These are phyloP conservation scores for Oenanthe sinensis DNA, from an alignment of 129 eudicot genomes.

Conservation along the genomic window DNA sequence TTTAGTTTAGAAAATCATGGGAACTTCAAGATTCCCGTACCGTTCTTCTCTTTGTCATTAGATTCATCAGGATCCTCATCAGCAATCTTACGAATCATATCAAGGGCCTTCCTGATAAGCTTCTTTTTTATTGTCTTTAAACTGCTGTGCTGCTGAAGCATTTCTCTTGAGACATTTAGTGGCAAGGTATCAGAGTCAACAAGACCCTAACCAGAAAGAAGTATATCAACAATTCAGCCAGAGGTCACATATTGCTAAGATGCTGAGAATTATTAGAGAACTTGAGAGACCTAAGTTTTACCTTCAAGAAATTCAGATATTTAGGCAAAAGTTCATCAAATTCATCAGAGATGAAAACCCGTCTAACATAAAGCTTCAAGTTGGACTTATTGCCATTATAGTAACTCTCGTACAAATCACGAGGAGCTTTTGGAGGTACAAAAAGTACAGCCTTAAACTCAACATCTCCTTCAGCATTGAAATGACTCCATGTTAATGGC, in stretches of 20 bases:
- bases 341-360: slow-evolving; percentile 95
- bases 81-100: slow-evolving; percentile 93
- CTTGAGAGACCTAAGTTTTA: slow-evolving; percentile 20
- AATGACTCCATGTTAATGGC: slow-evolving; percentile 93
- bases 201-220: slow-evolving; percentile 54
- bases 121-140: slow-evolving; percentile 96
- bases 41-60: slow-evolving; percentile 60
- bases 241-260: neutral
- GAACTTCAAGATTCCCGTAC: slow-evolving; percentile 18
- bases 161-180: slow-evolving; percentile 93
- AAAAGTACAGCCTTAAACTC: slow-evolving; percentile 97
- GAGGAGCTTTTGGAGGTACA: slow-evolving; percentile 97
- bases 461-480: slow-evolving; percentile 95
- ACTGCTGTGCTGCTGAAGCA: slow-evolving; percentile 96
- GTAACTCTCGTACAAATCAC: slow-evolving; percentile 93
- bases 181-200: slow-evolving; percentile 97
- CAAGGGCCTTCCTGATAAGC: slow-evolving; percentile 94
- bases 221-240: slow-evolving; percentile 13
- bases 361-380: slow-evolving; percentile 82
- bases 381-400: slow-evolving; percentile 77
- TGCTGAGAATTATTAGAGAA: neutral
- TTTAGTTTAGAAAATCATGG: neutral
- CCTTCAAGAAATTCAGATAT: slow-evolving; percentile 76
- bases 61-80: slow-evolving; percentile 96
- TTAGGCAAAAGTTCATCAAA: slow-evolving; percentile 93